Conservation (phyloP, 208 protist genomes). For the Leishmania amazonensis region DNA sequence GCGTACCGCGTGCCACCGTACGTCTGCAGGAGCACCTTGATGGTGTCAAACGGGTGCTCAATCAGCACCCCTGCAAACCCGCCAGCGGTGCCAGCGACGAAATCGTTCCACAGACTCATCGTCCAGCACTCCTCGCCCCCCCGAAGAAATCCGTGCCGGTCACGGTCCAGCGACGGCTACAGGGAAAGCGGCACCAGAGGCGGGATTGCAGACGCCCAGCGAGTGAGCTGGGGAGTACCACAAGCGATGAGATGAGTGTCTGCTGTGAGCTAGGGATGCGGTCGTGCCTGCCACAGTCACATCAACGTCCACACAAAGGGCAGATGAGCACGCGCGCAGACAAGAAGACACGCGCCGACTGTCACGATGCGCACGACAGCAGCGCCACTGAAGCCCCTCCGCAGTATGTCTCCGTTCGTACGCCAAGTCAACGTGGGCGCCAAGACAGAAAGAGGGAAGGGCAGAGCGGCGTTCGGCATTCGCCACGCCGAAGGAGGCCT, state of each 20-base stretch:
- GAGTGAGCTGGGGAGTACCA: not conserved
- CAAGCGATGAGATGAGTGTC: not conserved
- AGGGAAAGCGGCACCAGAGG: not conserved
- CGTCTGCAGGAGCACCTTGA: constrained; percentile 88
- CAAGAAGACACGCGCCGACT: not conserved
- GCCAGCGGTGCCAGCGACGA: constrained; percentile 66
- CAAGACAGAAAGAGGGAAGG: not conserved
- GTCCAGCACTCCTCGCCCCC: not conserved
- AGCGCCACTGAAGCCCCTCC: not conserved
- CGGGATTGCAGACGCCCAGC: not conserved
- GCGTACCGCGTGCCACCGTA: constrained; percentile 44
- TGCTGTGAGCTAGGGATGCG: not conserved
- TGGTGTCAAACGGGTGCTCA: constrained; percentile 91
- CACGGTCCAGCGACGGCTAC: not conserved
- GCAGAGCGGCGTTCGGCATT: not conserved
- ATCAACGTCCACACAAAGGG: not conserved
- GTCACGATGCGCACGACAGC: not conserved
- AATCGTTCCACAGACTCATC: constrained; percentile 52
- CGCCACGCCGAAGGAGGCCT: not conserved
- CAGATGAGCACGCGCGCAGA: not conserved
- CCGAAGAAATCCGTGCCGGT: not conserved
- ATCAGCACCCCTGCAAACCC: constrained; percentile 72
- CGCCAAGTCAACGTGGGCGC: not conserved
- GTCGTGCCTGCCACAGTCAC: not conserved
- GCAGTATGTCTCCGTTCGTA: not conserved